Conservation (phyloP, 352 stramenopile species). For the Phytophthora citricola region DNA sequence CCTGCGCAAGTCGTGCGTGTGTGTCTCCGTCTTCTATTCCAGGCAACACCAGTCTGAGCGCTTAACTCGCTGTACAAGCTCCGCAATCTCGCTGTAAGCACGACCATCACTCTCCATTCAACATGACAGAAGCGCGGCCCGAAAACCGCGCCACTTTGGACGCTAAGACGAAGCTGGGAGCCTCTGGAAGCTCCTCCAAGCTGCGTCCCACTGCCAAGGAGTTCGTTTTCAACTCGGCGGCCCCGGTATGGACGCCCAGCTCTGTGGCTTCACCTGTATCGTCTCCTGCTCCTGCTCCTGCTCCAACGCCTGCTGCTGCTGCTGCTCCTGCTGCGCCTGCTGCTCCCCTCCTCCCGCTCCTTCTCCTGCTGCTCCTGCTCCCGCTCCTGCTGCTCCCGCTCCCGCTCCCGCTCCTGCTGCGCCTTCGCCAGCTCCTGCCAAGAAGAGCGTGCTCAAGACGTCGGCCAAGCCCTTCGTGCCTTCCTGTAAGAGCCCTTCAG, state of each 20-base stretch:
- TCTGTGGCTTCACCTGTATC: not conserved
- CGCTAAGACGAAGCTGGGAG: conserved; percentile 25
- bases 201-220: conserved; percentile 64
- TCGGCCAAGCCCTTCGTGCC: conserved; percentile 70
- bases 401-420: conserved; percentile 12
- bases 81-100: not conserved
- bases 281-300: conserved; percentile 4
- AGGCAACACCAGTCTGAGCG: not conserved
- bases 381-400: conserved; percentile 15
- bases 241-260: conserved; percentile 58
- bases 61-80: conserved; percentile 2
- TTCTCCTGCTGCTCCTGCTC: conserved; percentile 5
- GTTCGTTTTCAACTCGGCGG: conserved; percentile 71
- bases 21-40: conserved; percentile 12
- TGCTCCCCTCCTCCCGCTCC: not conserved
- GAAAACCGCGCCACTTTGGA: conserved; percentile 23
- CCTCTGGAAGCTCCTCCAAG: conserved; percentile 42
- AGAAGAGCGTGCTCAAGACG: conserved; percentile 55
- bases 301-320: too few species aligned
- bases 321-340: not conserved
- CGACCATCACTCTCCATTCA: not conserved
- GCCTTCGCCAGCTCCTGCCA: conserved; percentile 16
- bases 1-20: conserved; percentile 42
- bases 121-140: conserved; percentile 36
- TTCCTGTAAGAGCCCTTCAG: conserved; percentile 33